Base-by-base conservation (phyloP, 306 rosid species). In the Bauhinia variegata region DNA sequence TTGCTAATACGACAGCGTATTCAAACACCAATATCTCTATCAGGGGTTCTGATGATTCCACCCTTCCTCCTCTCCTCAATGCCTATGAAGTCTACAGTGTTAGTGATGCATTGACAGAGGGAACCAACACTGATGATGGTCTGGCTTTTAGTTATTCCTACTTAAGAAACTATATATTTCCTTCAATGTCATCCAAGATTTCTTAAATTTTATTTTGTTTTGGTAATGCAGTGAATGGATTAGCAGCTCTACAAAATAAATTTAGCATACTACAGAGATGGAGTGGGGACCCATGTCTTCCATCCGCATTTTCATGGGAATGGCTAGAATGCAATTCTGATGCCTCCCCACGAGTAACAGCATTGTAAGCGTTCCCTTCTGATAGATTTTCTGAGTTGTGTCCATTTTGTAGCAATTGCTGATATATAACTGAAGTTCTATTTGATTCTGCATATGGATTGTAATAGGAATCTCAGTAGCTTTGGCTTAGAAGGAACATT, bases 251-350 rank as follows among this genome's bases (percentile, higher is more conserved):
- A 6, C 72, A 63, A 44, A 60, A 11, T 19, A 46, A 28, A 4
- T 53, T 74, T 11, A 60, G 57, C 1, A 28, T 19, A 11, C 51
- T 68, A 7, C 9, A 18, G 18, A 13, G 7, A 42, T 79, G 83
- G 79, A 63, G 49, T 39, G 79, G 73, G 0, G 83, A 73, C 18
- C 79, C 76, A 0, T 68, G 83, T 17, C 73, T 79, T 50, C 79
- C 73, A 41, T 39, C 63, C 4, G 5, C 13, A 3, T 61, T 15
- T 10, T 8, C 53, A 11, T 79, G 83, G 73, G 73, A 79, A 42
- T 79, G 79, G 83, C 32, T 74, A 0, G 49, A 62, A 38, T 63
- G 79, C 8, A 68, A 46, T 49, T 6, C 37, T 38, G 70, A 32
- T 15, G 33, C 23, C 38, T 10, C 36, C 1, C 80, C 80, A 0